phyloP scores from a whole-genome alignment of 2,329 filamentous ascomycete genomes.

The Macrophomina pseudophaseolina region DNA sequence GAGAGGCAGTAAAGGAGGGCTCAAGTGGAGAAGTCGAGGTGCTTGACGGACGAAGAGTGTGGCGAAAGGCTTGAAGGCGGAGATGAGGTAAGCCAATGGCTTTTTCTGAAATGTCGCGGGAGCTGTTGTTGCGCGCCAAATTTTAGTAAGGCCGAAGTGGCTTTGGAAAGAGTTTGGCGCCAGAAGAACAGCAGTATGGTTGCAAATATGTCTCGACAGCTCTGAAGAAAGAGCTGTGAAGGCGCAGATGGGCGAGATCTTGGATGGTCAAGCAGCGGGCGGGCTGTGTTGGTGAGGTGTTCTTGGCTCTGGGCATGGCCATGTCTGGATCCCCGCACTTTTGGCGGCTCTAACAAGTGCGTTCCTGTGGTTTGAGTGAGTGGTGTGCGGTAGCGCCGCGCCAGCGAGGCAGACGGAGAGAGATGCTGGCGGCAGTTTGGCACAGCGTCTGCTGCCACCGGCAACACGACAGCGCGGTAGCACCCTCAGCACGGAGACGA shows the following conservation, averaged over 20 bases:
- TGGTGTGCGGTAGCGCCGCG: neutral
- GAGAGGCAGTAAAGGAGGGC: neutral
- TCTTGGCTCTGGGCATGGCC: neutral
- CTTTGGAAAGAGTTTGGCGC: neutral
- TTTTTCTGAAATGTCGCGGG: neutral
- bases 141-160: conserved; percentile 3
- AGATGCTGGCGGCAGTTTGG: neutral
- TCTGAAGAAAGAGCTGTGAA: neutral
- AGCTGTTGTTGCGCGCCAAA: neutral
- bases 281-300: neutral
- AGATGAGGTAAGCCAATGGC: conserved; percentile 6
- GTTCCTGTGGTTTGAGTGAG: neutral
- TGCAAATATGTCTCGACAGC: neutral
- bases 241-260: neutral
- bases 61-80: conserved; percentile 9
- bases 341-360: neutral
- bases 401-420: neutral
- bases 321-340: neutral
- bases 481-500: neutral
- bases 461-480: neutral
- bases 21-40: neutral
- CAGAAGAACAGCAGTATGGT: neutral
- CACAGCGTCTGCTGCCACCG: neutral
- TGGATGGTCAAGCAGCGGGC: neutral
- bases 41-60: neutral